A percentile compares a stretch with the other conserved stretches of the same genome.
Evolutionary conservation across 148 eudicot species (phyloP).

Genomic region (Polygonum aviculare): DNA sequence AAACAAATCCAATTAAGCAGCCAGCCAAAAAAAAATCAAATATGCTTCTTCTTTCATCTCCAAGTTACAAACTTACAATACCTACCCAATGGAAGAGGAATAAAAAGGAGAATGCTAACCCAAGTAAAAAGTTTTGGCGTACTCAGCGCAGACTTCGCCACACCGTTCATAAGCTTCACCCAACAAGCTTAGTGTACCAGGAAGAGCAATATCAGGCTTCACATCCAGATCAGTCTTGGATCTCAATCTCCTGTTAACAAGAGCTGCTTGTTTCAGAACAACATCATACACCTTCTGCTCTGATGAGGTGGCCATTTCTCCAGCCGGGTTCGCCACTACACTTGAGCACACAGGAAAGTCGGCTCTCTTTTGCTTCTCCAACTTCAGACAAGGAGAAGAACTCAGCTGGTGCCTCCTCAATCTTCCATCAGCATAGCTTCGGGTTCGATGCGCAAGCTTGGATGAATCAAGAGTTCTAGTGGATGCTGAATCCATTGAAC

Average conservation of each 20-base stretch:
- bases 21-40: not conserved
- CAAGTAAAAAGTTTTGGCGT: slow-evolving; percentile 82
- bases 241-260: slow-evolving; percentile 51
- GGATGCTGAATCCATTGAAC: slow-evolving; percentile 36
- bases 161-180: slow-evolving; percentile 76
- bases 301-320: slow-evolving; percentile 55
- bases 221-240: slow-evolving; percentile 49
- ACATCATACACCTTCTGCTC: slow-evolving; percentile 95
- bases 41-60: not conserved
- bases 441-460: slow-evolving; percentile 13
- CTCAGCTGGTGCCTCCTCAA: slow-evolving; percentile 21
- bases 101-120: slow-evolving; percentile 30
- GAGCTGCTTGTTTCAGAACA: slow-evolving; percentile 85
- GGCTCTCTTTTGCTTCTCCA: slow-evolving; percentile 28
- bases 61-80: not conserved
- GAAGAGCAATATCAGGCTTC: slow-evolving; percentile 77
- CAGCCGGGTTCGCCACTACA: slow-evolving; percentile 62
- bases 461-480: slow-evolving; percentile 20
- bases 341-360: slow-evolving; percentile 44
- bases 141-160: slow-evolving; percentile 81
- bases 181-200: slow-evolving; percentile 68
- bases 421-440: slow-evolving; percentile 24
- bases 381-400: slow-evolving; percentile 25
- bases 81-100: not conserved
- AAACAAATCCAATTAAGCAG: slow-evolving; percentile 2